phyloP scores from a whole-genome alignment of 164 flowering plant species.

The Brasenia schreberi region DNA sequence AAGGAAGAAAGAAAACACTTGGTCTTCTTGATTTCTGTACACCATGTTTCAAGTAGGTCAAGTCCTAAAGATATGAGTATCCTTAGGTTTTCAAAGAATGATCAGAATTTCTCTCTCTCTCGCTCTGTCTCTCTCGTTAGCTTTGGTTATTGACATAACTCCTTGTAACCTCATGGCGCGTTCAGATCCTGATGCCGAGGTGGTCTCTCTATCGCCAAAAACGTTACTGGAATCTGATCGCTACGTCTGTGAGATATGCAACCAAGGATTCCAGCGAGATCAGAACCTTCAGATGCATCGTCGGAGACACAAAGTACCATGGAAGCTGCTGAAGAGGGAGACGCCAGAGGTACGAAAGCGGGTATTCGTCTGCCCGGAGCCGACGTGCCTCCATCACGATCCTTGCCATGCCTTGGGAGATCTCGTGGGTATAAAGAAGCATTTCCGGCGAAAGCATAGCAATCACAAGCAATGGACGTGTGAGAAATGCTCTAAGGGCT shows the following conservation, averaged over 20 bases:
- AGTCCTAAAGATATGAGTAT: not conserved
- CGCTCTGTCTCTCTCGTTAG: not conserved
- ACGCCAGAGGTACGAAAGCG: constrained; percentile 60
- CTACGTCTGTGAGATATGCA: constrained; percentile 95
- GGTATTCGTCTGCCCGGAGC: constrained; percentile 95
- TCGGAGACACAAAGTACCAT: constrained; percentile 88
- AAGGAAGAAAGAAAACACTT: not conserved
- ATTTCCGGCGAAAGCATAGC: constrained; percentile 83
- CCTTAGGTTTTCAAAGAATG: not conserved
- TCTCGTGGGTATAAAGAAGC: constrained; percentile 93
- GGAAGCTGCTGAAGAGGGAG: constrained; percentile 91
- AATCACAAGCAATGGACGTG: constrained; percentile 91
- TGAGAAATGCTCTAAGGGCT: constrained; percentile 80
- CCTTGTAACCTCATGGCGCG: not conserved
- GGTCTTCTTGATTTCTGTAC: not conserved
- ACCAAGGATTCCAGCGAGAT: constrained; percentile 92
- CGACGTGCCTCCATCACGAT: constrained; percentile 87
- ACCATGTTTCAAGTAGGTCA: not conserved
- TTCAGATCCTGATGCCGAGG: constrained; percentile 96
- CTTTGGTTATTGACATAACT: not conserved
- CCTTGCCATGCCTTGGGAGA: constrained; percentile 95
- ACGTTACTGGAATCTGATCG: constrained; percentile 90
- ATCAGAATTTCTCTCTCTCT: not conserved
- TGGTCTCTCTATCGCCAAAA: constrained; percentile 81
- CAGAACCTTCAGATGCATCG: constrained; percentile 98